Percentiles rank a stretch among this genome's conserved stretches.
phyloP scores from a whole-genome alignment of 148 eudicot species.

The Camellia granthamiana region DNA sequence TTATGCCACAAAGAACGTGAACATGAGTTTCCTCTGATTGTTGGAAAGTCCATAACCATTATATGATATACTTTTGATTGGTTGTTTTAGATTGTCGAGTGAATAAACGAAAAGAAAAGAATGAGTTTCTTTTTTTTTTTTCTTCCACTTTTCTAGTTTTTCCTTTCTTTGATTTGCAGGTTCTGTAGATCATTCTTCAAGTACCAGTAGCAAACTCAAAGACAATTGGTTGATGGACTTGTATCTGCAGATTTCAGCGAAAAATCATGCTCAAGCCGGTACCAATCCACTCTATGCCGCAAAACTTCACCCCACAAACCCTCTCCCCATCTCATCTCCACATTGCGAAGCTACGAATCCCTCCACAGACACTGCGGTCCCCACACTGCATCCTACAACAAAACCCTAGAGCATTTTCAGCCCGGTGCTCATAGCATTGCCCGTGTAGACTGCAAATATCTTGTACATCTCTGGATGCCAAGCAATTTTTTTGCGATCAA shows the following conservation, averaged over 20 bases:
- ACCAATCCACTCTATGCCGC: slow-evolving; percentile 49
- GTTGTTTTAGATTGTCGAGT: too few relatives aligned
- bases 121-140: background rate
- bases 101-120: too few relatives aligned
- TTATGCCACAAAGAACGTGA: too few relatives aligned
- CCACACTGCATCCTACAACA: slow-evolving; percentile 53
- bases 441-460: slow-evolving; percentile 55
- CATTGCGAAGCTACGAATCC: slow-evolving; percentile 68
- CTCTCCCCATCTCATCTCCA: slow-evolving; percentile 63
- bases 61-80: too few relatives aligned
- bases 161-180: background rate
- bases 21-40: too few relatives aligned
- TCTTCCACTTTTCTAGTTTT: background rate
- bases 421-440: slow-evolving; percentile 17
- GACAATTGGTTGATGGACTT: slow-evolving; percentile 55
- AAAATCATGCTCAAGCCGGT: slow-evolving; percentile 64
- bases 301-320: slow-evolving; percentile 51
- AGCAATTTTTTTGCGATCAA: slow-evolving; percentile 78
- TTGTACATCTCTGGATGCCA: slow-evolving; percentile 69
- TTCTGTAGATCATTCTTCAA: slow-evolving; percentile 6
- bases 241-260: slow-evolving; percentile 46
- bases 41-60: too few relatives aligned
- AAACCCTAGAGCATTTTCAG: slow-evolving; percentile 38
- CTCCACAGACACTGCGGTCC: slow-evolving; percentile 80
- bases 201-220: background rate